phyloP scores from a whole-genome alignment of 139 green algal species.

The Coelastrella sp. region DNA sequence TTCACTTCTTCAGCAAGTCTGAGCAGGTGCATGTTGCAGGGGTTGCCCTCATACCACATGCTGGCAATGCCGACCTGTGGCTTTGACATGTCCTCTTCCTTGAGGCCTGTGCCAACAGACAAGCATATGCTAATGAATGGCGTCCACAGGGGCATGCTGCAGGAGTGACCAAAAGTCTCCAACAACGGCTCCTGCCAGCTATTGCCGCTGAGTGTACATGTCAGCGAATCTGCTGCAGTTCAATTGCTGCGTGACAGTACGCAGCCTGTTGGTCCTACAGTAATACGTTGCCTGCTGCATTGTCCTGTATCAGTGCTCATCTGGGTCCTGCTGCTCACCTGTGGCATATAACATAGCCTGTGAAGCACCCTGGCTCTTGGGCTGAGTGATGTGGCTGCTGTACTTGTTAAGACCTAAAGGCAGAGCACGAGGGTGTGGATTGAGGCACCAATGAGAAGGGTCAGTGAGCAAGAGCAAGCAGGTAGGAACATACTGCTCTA shows the following conservation, averaged over 20 bases:
- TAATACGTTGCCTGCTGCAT: conserved; percentile 8
- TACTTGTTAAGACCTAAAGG: conserved; percentile 93
- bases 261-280: too few relatives aligned
- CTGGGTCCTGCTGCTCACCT: conserved; percentile 46
- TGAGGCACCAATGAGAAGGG: too few relatives aligned
- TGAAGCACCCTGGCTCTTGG: conserved; percentile 95
- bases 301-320: too few relatives aligned
- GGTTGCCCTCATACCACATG: conserved; percentile 99
- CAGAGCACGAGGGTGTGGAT: too few relatives aligned
- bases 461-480: too few relatives aligned
- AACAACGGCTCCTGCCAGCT: too few relatives aligned
- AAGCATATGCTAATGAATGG: too few relatives aligned
- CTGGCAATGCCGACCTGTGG: conserved; percentile 96
- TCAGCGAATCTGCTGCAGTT: not conserved
- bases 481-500: too few relatives aligned
- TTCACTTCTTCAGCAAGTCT: conserved; percentile 94
- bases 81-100: conserved; percentile 95
- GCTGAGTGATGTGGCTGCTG: conserved; percentile 94
- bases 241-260: not conserved
- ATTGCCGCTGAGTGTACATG: not conserved
- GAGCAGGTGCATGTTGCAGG: conserved; percentile 99
- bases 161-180: too few relatives aligned
- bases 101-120: too few relatives aligned
- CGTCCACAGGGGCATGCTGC: not conserved
- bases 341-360: conserved; percentile 99